Base-by-base conservation (phyloP, 108 stramenopile species). In the Epithemia pelagica region DNA sequence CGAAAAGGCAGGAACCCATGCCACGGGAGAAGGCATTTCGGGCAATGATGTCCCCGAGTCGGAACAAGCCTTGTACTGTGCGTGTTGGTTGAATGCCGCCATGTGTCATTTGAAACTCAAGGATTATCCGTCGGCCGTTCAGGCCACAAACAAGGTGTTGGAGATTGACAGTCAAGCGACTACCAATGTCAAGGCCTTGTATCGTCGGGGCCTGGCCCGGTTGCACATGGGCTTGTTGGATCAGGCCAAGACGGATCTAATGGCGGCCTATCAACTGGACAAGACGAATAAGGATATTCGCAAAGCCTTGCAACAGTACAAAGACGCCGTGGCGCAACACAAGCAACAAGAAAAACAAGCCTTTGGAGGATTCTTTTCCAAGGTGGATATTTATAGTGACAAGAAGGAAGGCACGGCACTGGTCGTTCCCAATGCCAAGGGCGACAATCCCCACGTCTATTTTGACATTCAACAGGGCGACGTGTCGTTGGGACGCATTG, bases 391-490 rank as follows among this genome's bases (percentile, higher is more conserved):
- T 66, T 98, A 98, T 69, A 85, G 91, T 58, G 97, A 98, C 64
- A 96, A 96, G 83, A 88, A 91, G 61, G 37, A 15, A 5, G n/a
- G n/a, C n/a, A n/a, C n/a, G n/a, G 93, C 88, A 26, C 32, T 78
- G 18, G 70, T 88, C 51, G 64, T 76, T 27, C 85, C 84, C 1
- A 85, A 89, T 67, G 81, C 86, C 58, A 87, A 84, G 61, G 86
- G 82, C 1, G 82, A 91, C 70, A 91, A 90, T 75, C 90, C 94
- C 21, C 92, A 93, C 75, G 95, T 96, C 8, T 96, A 78, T 73
- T 94, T 98, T 66, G 90, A 96, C 58, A 83, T 98, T 32, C 84
- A 68, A 67, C 88, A 91, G 46, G 94, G 94, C 18, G 94, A 91
- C 21, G 80, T 90, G 62, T 65, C 77, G 55, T 78, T 95, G 28